A percentile compares a stretch with the other conserved stretches of the same genome.
Evolutionary conservation across 73 alveolate genomes (phyloP).

Genomic region (Tetrahymena borealis): DNA sequence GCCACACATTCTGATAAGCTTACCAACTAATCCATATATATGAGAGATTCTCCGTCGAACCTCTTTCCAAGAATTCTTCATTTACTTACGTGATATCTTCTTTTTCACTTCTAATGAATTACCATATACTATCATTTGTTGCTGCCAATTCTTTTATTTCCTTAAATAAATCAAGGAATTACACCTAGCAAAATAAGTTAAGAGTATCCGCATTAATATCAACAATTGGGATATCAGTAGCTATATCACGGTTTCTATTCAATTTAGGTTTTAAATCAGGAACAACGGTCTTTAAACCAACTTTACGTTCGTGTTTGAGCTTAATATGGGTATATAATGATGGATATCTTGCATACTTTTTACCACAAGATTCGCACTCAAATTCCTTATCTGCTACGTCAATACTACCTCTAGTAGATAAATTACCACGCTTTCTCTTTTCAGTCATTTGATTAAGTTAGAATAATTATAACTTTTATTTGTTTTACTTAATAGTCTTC

Average conservation of each 20-base stretch:
- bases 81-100: not conserved
- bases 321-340: not conserved
- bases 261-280: not conserved
- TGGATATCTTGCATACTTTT: not conserved
- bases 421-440: conserved; percentile 1
- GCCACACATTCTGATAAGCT: not conserved
- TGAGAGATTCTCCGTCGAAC: not conserved
- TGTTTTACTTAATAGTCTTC: not conserved
- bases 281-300: not conserved
- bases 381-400: not conserved
- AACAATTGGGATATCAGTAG: not conserved
- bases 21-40: not conserved
- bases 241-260: not conserved
- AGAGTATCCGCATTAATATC: not conserved
- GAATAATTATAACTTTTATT: not conserved
- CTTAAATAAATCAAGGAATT: not conserved
- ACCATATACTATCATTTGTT: not conserved
- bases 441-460: not conserved
- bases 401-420: not conserved
- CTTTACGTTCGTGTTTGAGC: not conserved
- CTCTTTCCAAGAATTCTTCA: not conserved
- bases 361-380: not conserved
- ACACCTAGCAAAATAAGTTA: not conserved
- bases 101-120: not conserved
- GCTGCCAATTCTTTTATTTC: not conserved